Evolutionary conservation across 345 rosid species (phyloP).

Genomic region (Trapa bicornis): DNA sequence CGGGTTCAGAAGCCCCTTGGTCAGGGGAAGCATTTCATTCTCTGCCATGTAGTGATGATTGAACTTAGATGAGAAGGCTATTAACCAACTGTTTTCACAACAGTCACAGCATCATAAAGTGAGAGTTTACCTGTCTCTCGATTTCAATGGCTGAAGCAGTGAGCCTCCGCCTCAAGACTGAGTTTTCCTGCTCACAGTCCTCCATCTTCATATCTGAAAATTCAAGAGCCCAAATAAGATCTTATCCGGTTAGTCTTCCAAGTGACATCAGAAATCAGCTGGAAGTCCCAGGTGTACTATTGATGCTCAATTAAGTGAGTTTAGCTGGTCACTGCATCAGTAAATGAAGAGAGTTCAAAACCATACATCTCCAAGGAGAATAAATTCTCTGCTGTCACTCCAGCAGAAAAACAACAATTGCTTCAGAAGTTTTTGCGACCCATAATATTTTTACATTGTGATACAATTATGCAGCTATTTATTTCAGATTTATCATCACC

Average conservation of each 20-base stretch:
- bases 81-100: not conserved
- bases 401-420: not conserved
- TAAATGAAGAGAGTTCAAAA: not conserved
- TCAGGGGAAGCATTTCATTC: constrained; percentile 96
- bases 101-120: not conserved
- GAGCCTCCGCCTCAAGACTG: constrained; percentile 57
- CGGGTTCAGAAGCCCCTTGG: not conserved
- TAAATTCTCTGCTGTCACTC: not conserved
- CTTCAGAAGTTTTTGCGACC: not conserved
- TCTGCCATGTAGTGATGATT: constrained; percentile 33
- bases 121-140: constrained; percentile 71
- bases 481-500: not conserved
- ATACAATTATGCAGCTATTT: not conserved
- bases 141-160: constrained; percentile 72
- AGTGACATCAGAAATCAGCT: not conserved
- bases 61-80: not conserved
- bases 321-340: not conserved
- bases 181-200: constrained; percentile 56
- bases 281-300: not conserved
- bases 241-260: not conserved
- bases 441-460: not conserved
- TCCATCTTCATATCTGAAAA: constrained; percentile 58
- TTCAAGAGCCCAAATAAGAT: not conserved
- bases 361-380: not conserved
- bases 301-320: not conserved